phyloP scores from a whole-genome alignment of 2,329 filamentous ascomycete genomes.

The Neofusicoccum sp. region DNA sequence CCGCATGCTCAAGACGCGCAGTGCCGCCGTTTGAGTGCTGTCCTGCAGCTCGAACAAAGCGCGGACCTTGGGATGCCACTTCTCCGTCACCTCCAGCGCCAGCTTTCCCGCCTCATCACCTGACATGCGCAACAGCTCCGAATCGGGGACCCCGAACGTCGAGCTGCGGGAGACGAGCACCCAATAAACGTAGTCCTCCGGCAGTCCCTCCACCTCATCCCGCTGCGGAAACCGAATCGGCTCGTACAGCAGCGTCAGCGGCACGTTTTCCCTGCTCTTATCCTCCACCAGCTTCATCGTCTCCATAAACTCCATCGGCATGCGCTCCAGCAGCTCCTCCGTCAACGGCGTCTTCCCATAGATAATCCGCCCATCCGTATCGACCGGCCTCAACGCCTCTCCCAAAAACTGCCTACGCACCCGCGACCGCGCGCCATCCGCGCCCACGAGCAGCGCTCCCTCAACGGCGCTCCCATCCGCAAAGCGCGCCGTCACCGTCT shows the following conservation, averaged over 20 bases:
- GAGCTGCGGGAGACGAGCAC: constrained; percentile 26
- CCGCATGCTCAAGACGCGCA: constrained; percentile 33
- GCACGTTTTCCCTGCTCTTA: constrained; percentile 8
- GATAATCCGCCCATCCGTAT: constrained; percentile 39
- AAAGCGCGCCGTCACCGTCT: constrained; percentile 15
- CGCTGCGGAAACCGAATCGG: constrained; percentile 25
- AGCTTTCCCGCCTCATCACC: constrained; percentile 18
- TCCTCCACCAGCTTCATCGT: constrained; percentile 23
- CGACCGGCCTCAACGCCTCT: constrained; percentile 30
- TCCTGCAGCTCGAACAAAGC: constrained; percentile 24
- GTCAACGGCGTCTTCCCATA: constrained; percentile 43
- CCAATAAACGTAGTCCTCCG: constrained; percentile 38
- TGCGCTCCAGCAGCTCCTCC: constrained; percentile 22
- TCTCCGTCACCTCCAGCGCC: constrained; percentile 20
- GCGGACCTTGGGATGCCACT: constrained; percentile 21
- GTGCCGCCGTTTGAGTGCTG: constrained; percentile 30
- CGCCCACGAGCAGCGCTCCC: constrained; percentile 19
- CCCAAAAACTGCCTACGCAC: constrained; percentile 42
- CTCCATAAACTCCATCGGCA: constrained; percentile 27
- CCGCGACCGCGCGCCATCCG: constrained; percentile 29
- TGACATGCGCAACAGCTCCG: constrained; percentile 15
- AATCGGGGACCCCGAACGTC: constrained; percentile 18
- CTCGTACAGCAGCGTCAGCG: constrained; percentile 26
- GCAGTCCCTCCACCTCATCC: constrained; percentile 17
- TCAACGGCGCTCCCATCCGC: constrained; percentile 14